Evolutionary conservation across 768 basidiomycete species (phyloP).

Genomic region (Fomitopsis pulvina): DNA sequence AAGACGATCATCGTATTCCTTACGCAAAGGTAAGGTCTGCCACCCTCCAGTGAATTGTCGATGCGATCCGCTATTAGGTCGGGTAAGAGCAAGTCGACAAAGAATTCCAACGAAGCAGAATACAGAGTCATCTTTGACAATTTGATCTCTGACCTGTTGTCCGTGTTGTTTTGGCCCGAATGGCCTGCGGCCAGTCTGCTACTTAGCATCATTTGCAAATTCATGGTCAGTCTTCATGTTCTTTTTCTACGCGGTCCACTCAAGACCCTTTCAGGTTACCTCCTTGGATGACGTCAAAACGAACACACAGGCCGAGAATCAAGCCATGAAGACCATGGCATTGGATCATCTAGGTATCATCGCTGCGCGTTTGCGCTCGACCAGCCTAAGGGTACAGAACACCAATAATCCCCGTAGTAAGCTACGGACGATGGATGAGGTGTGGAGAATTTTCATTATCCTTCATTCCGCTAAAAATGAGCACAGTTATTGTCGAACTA

Average conservation of each 20-base stretch:
- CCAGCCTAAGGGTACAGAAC: conserved; percentile 35
- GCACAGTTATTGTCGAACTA: conserved; percentile 46
- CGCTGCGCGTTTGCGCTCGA: conserved; percentile 70
- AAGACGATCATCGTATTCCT: conserved; percentile 54
- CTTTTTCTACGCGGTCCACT: background rate
- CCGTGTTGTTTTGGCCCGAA: conserved; percentile 90
- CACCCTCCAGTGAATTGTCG: background rate
- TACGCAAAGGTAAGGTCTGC: conserved; percentile 22
- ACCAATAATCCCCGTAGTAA: conserved; percentile 28
- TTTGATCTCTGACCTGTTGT: conserved; percentile 79
- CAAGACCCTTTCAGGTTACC: conserved; percentile 51
- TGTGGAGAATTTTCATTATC: conserved; percentile 2
- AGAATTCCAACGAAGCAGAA: conserved; percentile 90
- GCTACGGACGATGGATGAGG: conserved; percentile 69
- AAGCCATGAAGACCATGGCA: conserved; percentile 83
- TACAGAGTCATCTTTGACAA: conserved; percentile 92
- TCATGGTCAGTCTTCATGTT: conserved; percentile 55
- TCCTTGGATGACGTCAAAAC: conserved; percentile 80
- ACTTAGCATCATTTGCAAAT: conserved; percentile 72
- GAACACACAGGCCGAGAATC: conserved; percentile 57
- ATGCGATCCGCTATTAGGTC: conserved; percentile 37
- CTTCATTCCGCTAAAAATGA: background rate
- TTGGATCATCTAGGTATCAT: conserved; percentile 94
- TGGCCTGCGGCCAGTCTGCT: conserved; percentile 92
- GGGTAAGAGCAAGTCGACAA: conserved; percentile 81